phyloP scores from a whole-genome alignment of 176 grass and related monocot species.

The Oryza nivara region DNA sequence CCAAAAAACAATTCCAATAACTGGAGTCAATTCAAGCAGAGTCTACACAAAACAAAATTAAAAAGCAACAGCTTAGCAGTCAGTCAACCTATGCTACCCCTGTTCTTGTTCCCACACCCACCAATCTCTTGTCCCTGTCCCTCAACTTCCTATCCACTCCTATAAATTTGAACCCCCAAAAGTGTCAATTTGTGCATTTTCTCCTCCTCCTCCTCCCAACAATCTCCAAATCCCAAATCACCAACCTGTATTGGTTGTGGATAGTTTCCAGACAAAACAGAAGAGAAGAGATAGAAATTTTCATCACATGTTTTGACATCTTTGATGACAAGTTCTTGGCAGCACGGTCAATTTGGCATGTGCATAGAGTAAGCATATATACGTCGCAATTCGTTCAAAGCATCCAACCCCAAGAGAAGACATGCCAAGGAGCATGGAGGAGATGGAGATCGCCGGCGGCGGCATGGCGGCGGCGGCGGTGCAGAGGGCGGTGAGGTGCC shows the following conservation, averaged over 20 bases:
- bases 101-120: constrained; percentile 37
- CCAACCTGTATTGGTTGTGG: not conserved
- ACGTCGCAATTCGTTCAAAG: not conserved
- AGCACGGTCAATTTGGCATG: not conserved
- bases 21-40: constrained; percentile 25
- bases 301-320: not conserved
- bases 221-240: constrained; percentile 5
- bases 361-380: constrained; percentile 4
- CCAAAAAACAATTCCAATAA: constrained; percentile 5
- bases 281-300: not conserved
- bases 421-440: constrained; percentile 30
- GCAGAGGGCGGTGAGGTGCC: constrained; percentile 58
- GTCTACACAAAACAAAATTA: constrained; percentile 5
- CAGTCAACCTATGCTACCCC: constrained; percentile 49
- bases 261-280: not conserved
- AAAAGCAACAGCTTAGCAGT: not conserved
- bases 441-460: constrained; percentile 26
- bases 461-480: constrained; percentile 21
- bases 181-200: not conserved
- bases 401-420: not conserved
- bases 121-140: not conserved
- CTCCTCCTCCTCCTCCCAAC: not conserved
- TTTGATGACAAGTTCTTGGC: not conserved
- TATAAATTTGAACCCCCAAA: not conserved
- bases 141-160: not conserved